Conservation (phyloP, 805 yeast genomes). For the Candida silvicultrix region DNA sequence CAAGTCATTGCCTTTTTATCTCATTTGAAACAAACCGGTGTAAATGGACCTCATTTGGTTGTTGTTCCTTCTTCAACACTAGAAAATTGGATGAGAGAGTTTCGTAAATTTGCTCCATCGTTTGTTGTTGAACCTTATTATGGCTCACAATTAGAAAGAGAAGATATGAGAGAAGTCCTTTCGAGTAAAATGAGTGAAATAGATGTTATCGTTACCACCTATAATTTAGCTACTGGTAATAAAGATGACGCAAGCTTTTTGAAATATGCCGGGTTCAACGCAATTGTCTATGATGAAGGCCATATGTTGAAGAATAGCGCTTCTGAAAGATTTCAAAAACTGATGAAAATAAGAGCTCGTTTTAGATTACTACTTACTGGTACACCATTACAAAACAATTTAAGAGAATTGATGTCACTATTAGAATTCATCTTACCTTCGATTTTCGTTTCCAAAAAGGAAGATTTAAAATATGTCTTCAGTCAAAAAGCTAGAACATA, state of each 20-base stretch:
- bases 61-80: constrained; percentile 96
- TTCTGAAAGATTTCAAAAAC: constrained; percentile 79
- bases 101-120: constrained; percentile 79
- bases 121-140: constrained; percentile 87
- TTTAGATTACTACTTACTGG: constrained; percentile 90
- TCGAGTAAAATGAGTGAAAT: constrained; percentile 44
- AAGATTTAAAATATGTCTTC: constrained; percentile 76
- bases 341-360: constrained; percentile 78
- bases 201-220: constrained; percentile 93
- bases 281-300: constrained; percentile 94
- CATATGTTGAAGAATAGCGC: constrained; percentile 90
- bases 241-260: constrained; percentile 78
- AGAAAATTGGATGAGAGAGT: constrained; percentile 97
- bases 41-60: constrained; percentile 79
- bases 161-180: constrained; percentile 70
- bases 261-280: constrained; percentile 69
- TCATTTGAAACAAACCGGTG: constrained; percentile 63
- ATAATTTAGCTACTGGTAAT: constrained; percentile 83
- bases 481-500: constrained; percentile 80
- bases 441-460: constrained; percentile 73
- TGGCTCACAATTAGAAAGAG: constrained; percentile 82
- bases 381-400: constrained; percentile 92
- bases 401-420: constrained; percentile 83
- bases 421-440: constrained; percentile 87
- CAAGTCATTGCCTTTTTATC: constrained; percentile 93